Conservation (phyloP, 306 rosid genomes). For the Citrullus amarus region DNA sequence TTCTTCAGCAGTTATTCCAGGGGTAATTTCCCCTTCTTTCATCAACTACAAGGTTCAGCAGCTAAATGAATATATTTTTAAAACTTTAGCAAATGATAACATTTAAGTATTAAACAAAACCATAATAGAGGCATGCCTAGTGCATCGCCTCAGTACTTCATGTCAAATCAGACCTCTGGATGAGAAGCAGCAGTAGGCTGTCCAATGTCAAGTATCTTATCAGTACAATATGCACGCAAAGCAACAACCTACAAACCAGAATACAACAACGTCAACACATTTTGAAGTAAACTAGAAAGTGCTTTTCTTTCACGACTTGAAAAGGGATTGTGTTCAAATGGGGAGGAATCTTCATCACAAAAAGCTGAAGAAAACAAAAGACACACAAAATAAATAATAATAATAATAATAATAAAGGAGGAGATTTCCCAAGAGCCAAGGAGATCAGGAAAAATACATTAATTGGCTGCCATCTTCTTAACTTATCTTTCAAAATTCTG, state of each 20-base stretch:
- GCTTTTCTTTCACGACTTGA: neutral
- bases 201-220: constrained; percentile 50
- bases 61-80: neutral
- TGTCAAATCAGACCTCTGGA: constrained; percentile 43
- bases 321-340: neutral
- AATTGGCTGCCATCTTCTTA: neutral
- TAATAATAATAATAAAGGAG: neutral
- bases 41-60: constrained; percentile 31
- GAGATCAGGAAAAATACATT: neutral
- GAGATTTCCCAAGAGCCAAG: neutral
- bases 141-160: neutral
- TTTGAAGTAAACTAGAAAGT: neutral
- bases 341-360: neutral
- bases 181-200: constrained; percentile 83
- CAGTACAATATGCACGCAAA: constrained; percentile 36
- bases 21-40: constrained; percentile 78
- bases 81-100: neutral
- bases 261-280: constrained; percentile 8
- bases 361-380: neutral
- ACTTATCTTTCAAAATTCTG: neutral
- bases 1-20: constrained; percentile 64
- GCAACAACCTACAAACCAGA: constrained; percentile 33
- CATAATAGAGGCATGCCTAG: neutral
- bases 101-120: neutral
- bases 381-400: neutral